phyloP scores from a whole-genome alignment of 148 eudicot genomes.

The Suaeda aralocaspica region DNA sequence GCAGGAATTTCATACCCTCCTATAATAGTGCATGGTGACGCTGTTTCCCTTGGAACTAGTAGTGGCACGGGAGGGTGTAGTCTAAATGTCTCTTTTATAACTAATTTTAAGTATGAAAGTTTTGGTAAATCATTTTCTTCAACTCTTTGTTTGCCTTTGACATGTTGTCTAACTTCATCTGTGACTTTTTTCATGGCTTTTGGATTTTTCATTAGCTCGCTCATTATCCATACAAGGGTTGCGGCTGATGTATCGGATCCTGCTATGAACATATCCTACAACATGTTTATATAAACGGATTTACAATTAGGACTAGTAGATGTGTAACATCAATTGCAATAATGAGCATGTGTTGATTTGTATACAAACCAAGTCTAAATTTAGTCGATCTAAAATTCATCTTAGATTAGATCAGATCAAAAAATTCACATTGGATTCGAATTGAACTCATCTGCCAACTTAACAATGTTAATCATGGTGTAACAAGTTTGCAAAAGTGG shows the following conservation, averaged over 20 bases:
- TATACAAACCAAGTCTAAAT: too few species aligned
- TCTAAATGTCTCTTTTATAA: constrained; percentile 52
- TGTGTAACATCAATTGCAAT: too few species aligned
- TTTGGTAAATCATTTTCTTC: constrained; percentile 45
- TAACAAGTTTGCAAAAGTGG: too few species aligned
- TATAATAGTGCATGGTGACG: constrained; percentile 27
- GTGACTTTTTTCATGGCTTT: constrained; percentile 38
- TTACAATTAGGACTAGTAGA: too few species aligned
- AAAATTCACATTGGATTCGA: too few species aligned
- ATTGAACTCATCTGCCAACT: too few species aligned
- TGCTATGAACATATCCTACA: constrained; percentile 57
- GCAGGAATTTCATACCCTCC: constrained; percentile 43
- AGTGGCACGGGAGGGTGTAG: constrained; percentile 53
- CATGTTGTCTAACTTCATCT: constrained; percentile 37
- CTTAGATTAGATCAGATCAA: too few species aligned
- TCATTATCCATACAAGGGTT: constrained; percentile 53
- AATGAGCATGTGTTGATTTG: too few species aligned
- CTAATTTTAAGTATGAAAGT: constrained; percentile 34
- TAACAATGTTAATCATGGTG: too few species aligned
- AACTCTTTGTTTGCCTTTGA: constrained; percentile 26
- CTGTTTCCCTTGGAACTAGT: constrained; percentile 49
- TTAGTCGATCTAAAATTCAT: too few species aligned
- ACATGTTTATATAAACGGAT: too few species aligned
- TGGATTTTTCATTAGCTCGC: constrained; percentile 47
- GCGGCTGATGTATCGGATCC: constrained; percentile 54